These are phyloP conservation scores for Cryoendolithus antarcticus DNA, from an alignment of 2,329 filamentous ascomycete genomes.

Conservation along the genomic window DNA sequence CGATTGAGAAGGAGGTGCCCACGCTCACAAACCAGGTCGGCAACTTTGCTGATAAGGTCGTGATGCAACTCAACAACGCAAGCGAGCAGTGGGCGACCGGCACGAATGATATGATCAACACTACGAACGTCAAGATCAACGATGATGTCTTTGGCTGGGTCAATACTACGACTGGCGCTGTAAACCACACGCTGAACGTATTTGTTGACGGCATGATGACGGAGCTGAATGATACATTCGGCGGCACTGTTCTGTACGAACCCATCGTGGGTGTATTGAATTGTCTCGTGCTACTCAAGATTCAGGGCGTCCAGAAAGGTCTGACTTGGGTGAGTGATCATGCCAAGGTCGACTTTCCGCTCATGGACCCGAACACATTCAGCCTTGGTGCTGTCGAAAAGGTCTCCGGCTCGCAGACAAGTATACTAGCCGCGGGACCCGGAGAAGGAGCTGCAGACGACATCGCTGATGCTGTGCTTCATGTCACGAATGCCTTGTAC, in stretches of 20 bases:
- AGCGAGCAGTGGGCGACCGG: constrained; percentile 65
- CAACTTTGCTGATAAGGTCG: constrained; percentile 66
- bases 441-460: constrained; percentile 64
- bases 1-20: constrained; percentile 64
- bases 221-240: constrained; percentile 65
- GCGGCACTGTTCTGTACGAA: constrained; percentile 64
- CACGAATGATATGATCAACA: constrained; percentile 59
- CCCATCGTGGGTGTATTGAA: constrained; percentile 69
- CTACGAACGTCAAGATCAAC: constrained; percentile 63
- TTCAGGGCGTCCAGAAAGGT: constrained; percentile 71
- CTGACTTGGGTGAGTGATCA: constrained; percentile 90
- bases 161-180: constrained; percentile 63
- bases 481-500: constrained; percentile 56
- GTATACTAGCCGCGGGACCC: constrained; percentile 62
- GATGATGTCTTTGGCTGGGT: constrained; percentile 78
- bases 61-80: constrained; percentile 57
- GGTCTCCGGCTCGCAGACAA: constrained; percentile 43
- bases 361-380: constrained; percentile 69
- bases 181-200: constrained; percentile 73
- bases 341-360: constrained; percentile 69
- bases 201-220: constrained; percentile 69
- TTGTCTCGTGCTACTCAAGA: constrained; percentile 80
- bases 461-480: constrained; percentile 61
- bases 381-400: constrained; percentile 59
- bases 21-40: constrained; percentile 62